Conservation (phyloP, 106 monocot species). For the Dioscorea zingiberensis region DNA sequence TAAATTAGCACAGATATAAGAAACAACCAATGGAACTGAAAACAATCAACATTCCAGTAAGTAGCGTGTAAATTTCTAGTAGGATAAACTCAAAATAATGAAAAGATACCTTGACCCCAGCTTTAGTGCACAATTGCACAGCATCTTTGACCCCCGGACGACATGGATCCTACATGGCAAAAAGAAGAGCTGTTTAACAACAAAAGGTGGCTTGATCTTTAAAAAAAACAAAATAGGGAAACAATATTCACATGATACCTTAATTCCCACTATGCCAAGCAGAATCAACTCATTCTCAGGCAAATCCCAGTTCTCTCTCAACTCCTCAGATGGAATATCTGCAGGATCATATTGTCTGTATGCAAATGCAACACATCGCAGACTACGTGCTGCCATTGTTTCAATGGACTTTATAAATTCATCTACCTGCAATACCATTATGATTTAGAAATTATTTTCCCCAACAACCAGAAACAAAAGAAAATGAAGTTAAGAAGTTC, state of each 20-base stretch:
- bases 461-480: too few relatives aligned
- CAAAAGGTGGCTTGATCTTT: too few relatives aligned
- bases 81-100: background rate
- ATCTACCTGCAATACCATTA: slow-evolving; percentile 31
- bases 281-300: slow-evolving; percentile 76
- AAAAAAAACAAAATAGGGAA: background rate
- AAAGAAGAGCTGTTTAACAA: background rate
- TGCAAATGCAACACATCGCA: slow-evolving; percentile 94
- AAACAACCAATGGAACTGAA: too few relatives aligned
- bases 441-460: background rate
- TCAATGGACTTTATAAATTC: slow-evolving; percentile 65
- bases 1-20: too few relatives aligned
- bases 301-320: slow-evolving; percentile 58
- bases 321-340: slow-evolving; percentile 46
- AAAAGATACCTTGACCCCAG: slow-evolving; percentile 80
- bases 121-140: slow-evolving; percentile 56
- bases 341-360: slow-evolving; percentile 41
- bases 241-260: slow-evolving; percentile 32
- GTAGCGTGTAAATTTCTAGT: too few relatives aligned
- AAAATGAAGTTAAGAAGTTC: too few relatives aligned
- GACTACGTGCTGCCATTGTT: slow-evolving; percentile 71
- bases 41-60: too few relatives aligned
- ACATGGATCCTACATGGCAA: slow-evolving; percentile 78
- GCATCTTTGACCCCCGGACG: slow-evolving; percentile 82
- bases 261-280: slow-evolving; percentile 78